These are phyloP conservation scores for Phytophthora hibernalis DNA, from an alignment of 352 stramenopile genomes.

Conservation along the genomic window DNA sequence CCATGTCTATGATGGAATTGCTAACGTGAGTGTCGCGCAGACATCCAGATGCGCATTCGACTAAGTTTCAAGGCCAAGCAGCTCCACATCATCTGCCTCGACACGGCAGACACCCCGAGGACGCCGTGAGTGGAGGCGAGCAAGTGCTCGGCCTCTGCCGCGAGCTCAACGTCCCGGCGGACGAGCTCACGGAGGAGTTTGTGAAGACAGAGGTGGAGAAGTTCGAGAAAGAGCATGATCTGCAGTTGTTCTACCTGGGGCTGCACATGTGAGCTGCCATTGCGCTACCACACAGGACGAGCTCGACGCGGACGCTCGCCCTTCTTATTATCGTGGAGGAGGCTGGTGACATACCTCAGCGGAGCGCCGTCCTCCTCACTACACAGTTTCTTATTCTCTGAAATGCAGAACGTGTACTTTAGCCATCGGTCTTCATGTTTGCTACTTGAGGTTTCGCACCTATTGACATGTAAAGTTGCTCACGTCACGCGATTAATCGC, in stretches of 20 bases:
- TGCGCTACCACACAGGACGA: too few species aligned
- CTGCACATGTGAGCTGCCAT: constrained; percentile 46
- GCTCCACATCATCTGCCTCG: constrained; percentile 84
- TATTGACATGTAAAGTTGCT: too few species aligned
- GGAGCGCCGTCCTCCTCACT: background rate
- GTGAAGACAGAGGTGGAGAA: constrained; percentile 52
- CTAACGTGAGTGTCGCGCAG: constrained; percentile 25
- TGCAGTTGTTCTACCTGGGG: constrained; percentile 58
- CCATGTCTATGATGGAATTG: constrained; percentile 8
- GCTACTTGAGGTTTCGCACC: too few species aligned
- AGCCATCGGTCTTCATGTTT: too few species aligned
- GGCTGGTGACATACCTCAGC: background rate
- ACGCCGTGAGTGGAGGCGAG: constrained; percentile 56
- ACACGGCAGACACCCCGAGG: constrained; percentile 75
- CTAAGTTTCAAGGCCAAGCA: constrained; percentile 55
- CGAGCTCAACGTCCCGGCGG: constrained; percentile 41
- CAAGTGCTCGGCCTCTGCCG: constrained; percentile 65
- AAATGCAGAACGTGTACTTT: too few species aligned
- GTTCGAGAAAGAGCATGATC: constrained; percentile 50
- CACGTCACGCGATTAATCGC: background rate
- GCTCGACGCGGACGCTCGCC: background rate
- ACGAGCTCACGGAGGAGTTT: constrained; percentile 48
- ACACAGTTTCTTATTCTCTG: too few species aligned
- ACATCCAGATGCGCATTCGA: constrained; percentile 60
- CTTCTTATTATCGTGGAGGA: constrained; percentile 11